Evolutionary conservation across 2,329 filamentous ascomycete genomes (phyloP), one percentile per base, ranked within the genome.

Genomic region (Ophiostoma perfectum): DNA sequence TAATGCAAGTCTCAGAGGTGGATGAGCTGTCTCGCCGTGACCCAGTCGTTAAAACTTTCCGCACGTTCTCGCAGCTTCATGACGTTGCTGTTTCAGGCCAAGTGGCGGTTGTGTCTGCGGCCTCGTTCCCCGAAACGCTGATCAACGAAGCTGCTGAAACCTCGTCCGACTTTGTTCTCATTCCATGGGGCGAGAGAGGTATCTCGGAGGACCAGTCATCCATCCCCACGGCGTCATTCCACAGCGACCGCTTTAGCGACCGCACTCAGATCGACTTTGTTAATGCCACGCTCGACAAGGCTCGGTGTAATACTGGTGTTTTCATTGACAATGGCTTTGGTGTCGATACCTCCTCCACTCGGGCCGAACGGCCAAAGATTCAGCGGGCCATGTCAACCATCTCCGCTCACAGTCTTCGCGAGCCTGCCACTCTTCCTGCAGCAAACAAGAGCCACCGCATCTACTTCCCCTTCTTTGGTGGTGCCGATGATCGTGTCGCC

Each of bases 161-260:
- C 14, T 81, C 80, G 1, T 88, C 90, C 0, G 90, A 94, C 74
- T 84, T 94, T 39, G 83, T 96, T 5, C 82, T 98, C 3, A 84
- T 98, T 5, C 94, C 94, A 0, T 98, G 95, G 94, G 94, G 90
- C 73, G 91, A 96, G 73, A 89, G 88, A 0, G 92, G 92, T 12
- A 84, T 94, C 73, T 85, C 84, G 8, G 93, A 97, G 70, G 84
- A 88, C 55, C 81, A 80, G 71, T 79, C 76, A 60, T 75, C 78
- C 4, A 75, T 80, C 62, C 75, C 79, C 4, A 78, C 77, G 0
- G 74, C 76, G 47, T 78, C 81, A 4, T 80, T 83, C 5, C 76
- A 79, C 1, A 80, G 81, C 81, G 88, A 84, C 71, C 86, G 86
- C 49, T 89, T 92, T 70, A 81, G 81, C 3, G 85, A 84, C 42